Conservation (phyloP, 23 red algal genomes). For the Gracilaria domingensis region DNA sequence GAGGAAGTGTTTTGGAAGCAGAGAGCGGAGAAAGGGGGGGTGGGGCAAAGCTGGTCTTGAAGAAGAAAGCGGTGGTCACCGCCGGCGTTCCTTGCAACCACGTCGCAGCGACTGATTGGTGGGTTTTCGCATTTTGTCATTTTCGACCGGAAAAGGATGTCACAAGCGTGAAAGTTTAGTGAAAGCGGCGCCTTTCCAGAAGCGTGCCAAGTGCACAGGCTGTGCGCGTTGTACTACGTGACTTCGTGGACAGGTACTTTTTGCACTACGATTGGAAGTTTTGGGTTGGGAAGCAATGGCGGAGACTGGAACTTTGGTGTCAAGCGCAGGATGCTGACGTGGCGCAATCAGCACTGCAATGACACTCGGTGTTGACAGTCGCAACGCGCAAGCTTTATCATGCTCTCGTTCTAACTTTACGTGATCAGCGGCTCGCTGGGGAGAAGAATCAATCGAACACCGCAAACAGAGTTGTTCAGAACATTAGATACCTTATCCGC, state of each 20-base stretch:
- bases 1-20: too few species aligned
- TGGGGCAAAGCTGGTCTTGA: not conserved
- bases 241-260: too few species aligned
- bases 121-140: not conserved
- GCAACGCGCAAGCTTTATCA: too few species aligned
- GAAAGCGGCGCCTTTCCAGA: not conserved
- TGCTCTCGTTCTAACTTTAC: too few species aligned
- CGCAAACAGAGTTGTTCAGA: too few species aligned
- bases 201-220: not conserved
- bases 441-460: too few species aligned
- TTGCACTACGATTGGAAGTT: too few species aligned
- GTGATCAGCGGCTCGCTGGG: too few species aligned
- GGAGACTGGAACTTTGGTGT: too few species aligned
- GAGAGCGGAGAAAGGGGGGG: not conserved
- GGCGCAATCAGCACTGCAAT: not conserved
- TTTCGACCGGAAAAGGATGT: slow-evolving; percentile 22
- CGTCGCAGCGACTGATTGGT: not conserved
- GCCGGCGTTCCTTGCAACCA: slow-evolving; percentile 18
- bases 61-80: not conserved
- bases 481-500: too few species aligned
- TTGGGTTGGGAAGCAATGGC: too few species aligned
- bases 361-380: not conserved
- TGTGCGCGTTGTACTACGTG: too few species aligned
- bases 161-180: not conserved
- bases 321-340: not conserved